These are phyloP conservation scores for Chaetomium sp. DNA, from an alignment of 2,329 filamentous ascomycete genomes.

Conservation along the genomic window DNA sequence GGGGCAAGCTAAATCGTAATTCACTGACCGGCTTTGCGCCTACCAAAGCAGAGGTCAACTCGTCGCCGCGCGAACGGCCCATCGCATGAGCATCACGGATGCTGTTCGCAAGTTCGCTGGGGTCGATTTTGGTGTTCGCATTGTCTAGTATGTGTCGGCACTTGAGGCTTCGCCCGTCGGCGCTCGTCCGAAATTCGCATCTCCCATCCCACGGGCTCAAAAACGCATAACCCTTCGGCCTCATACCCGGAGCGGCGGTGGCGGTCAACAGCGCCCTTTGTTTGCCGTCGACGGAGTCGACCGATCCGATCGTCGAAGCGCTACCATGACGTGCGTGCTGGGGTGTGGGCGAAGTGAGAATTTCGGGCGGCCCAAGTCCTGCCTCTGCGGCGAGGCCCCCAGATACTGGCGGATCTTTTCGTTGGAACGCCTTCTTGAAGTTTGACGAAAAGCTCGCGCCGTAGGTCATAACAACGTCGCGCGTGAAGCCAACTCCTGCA, in stretches of 20 bases:
- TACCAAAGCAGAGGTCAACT: slow-evolving; percentile 27
- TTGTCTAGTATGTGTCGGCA: slow-evolving; percentile 65
- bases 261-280: slow-evolving; percentile 28
- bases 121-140: slow-evolving; percentile 35
- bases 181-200: slow-evolving; percentile 78
- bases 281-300: slow-evolving; percentile 22
- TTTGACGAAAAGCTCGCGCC: slow-evolving; percentile 43
- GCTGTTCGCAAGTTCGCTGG: slow-evolving; percentile 35
- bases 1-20: slow-evolving; percentile 81
- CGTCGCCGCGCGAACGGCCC: slow-evolving; percentile 23
- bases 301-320: slow-evolving; percentile 31
- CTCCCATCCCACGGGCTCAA: slow-evolving; percentile 78
- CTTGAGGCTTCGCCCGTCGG: slow-evolving; percentile 65
- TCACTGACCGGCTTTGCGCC: slow-evolving; percentile 61
- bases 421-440: slow-evolving; percentile 40
- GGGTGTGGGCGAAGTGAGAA: slow-evolving; percentile 21
- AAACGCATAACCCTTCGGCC: slow-evolving; percentile 67
- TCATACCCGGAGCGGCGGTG: slow-evolving; percentile 41
- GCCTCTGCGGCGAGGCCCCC: slow-evolving; percentile 16
- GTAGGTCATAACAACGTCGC: slow-evolving; percentile 54
- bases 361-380: slow-evolving; percentile 7
- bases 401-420: slow-evolving; percentile 25
- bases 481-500: slow-evolving; percentile 37
- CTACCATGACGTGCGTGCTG: slow-evolving; percentile 29
- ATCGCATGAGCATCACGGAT: slow-evolving; percentile 28